These are phyloP conservation scores for Gigaspora rosea DNA, from an alignment of 192 early-diverging fungal species.

Conservation along the genomic window DNA sequence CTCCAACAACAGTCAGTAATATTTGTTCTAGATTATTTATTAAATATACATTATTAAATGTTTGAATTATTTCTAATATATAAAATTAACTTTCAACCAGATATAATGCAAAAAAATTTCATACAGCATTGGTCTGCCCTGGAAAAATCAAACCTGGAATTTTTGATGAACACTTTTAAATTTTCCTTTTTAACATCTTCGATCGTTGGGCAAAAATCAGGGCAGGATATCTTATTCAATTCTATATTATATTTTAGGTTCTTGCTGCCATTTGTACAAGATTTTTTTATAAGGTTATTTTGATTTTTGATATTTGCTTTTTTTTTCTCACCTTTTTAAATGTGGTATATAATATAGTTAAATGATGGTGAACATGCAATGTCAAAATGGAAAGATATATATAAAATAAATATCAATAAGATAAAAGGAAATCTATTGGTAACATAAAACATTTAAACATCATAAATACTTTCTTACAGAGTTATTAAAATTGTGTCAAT, in stretches of 20 bases:
- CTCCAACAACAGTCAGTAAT: too few relatives aligned
- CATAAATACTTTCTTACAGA: too few relatives aligned
- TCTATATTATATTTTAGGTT: slow-evolving; percentile 42
- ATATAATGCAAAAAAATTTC: slow-evolving; percentile 64
- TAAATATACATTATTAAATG: too few relatives aligned
- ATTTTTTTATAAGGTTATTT: slow-evolving; percentile 34
- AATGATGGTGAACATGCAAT: too few relatives aligned
- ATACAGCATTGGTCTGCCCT: slow-evolving; percentile 69
- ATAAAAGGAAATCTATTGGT: too few relatives aligned
- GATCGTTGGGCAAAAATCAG: slow-evolving; percentile 56
- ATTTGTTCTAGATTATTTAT: too few relatives aligned
- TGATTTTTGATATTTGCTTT: neutral
- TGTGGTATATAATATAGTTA: too few relatives aligned
- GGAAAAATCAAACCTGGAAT: slow-evolving; percentile 73
- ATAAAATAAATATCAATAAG: too few relatives aligned
- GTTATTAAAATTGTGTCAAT: too few relatives aligned
- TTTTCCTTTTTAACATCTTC: slow-evolving; percentile 65
- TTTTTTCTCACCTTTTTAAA: neutral
- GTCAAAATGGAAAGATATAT: too few relatives aligned
- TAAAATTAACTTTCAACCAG: neutral
- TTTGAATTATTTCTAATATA: too few relatives aligned
- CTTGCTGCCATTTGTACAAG: slow-evolving; percentile 39
- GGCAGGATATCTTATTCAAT: slow-evolving; percentile 50
- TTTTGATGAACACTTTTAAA: slow-evolving; percentile 65
- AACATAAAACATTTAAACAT: too few relatives aligned